Evolutionary conservation across 2,329 filamentous ascomycete genomes (phyloP), one percentile per base, ranked within the genome.

Genomic region (Aspergillus carbonarius): DNA sequence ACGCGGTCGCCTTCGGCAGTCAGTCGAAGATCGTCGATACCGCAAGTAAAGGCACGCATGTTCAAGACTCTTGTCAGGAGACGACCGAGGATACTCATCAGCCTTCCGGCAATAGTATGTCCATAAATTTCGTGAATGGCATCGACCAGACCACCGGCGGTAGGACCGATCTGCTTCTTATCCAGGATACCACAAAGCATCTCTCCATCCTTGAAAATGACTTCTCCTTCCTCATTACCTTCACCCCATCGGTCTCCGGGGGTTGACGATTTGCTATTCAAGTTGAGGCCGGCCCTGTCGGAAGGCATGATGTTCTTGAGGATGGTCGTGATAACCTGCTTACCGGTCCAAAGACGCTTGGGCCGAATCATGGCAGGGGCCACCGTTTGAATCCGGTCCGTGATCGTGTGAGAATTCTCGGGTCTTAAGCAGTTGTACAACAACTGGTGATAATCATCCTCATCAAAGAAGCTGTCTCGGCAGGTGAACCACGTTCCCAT

Each of bases 41-140:
- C 96, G 74, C 95, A 99, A 64, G 91, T 95, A 74, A 98, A 98
- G 1, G 93, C 95, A 53, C 93, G 85, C 88, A 97, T 96, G 71
- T 95, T 91, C 60, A 98, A 82, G 64, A 93, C 89, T 69, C 93
- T 89, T 0, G 95, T 99, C 63, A 99, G 79, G 25, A 99, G 82
- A 57, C 95, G 87, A 55, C 95, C 95, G 56, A 99, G 82, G 66
- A 93, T 89, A 80, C 92, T 96, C 55, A 99, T 85, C 9, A 96
- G 81, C 71, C 91, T 92, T 34, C 95, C 93, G 18, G 95, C 93
- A 63, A 89, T 83, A 15, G 88, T 89, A 58, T 95, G 89, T 2
- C 96, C 95, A 71, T 97, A 97, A 1, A 93, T 86, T 71, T 99
- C 95, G 70, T 99, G 93, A 20, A 98, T 85, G 2, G 92, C 88